Percentiles rank a stretch among this genome's conserved stretches.
phyloP scores from a whole-genome alignment of 108 stramenopile species.

The Poteriospumella lacustris region DNA sequence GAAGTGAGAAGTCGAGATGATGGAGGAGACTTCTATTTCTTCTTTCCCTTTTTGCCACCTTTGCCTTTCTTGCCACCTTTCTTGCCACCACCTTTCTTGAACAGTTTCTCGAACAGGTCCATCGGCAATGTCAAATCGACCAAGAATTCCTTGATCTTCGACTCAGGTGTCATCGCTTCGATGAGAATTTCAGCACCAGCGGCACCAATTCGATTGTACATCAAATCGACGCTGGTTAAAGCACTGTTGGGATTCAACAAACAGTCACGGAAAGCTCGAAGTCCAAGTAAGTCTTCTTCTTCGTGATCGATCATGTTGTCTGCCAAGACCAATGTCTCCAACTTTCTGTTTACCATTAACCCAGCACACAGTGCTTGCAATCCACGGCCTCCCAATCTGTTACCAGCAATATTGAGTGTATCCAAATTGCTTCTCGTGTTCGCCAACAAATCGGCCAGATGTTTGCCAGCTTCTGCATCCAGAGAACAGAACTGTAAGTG shows the following conservation, averaged over 20 bases:
- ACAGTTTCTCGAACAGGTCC: constrained; percentile 38
- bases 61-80: not conserved
- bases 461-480: constrained; percentile 42
- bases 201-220: constrained; percentile 53
- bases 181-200: constrained; percentile 35
- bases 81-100: constrained; percentile 18
- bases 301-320: constrained; percentile 46
- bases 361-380: constrained; percentile 46
- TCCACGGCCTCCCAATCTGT: constrained; percentile 44
- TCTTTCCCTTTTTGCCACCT: not conserved
- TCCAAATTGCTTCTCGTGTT: constrained; percentile 34
- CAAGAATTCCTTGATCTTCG: constrained; percentile 39
- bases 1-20: constrained; percentile 1
- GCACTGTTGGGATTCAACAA: constrained; percentile 31
- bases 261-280: not conserved
- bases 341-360: constrained; percentile 39
- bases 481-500: constrained; percentile 52
- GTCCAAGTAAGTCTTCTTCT: constrained; percentile 9
- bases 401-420: constrained; percentile 30
- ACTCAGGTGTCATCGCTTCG: constrained; percentile 30
- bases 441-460: constrained; percentile 48
- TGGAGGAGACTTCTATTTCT: not conserved
- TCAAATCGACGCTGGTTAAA: constrained; percentile 43
- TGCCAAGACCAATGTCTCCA: constrained; percentile 43
- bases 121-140: constrained; percentile 44